These are phyloP conservation scores for Syncephalastrum sp. DNA, from an alignment of 371 early-diverging fungal species.

Conservation along the genomic window DNA sequence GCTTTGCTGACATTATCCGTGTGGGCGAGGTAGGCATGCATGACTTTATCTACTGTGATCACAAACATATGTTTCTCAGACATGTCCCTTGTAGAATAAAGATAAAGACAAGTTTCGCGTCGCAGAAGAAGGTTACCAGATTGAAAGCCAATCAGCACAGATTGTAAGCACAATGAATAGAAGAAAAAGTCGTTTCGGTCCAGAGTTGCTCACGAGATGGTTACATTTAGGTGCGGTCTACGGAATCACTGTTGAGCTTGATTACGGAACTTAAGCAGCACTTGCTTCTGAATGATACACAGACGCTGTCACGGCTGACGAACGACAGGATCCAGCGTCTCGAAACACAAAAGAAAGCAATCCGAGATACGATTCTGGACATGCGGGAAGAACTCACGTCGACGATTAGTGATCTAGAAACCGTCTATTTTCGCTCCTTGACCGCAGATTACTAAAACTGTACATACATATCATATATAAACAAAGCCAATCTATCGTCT, in stretches of 20 bases:
- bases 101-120: conserved; percentile 72
- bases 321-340: conserved; percentile 29
- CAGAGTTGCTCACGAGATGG: background rate
- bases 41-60: background rate
- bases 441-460: conserved; percentile 15
- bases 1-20: conserved; percentile 62
- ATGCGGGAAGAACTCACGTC: conserved; percentile 36
- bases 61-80: background rate
- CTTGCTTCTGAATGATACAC: conserved; percentile 66
- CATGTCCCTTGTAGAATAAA: conserved; percentile 27
- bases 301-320: conserved; percentile 53
- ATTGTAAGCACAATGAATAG: conserved; percentile 45
- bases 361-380: conserved; percentile 25
- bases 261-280: conserved; percentile 70
- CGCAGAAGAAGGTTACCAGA: conserved; percentile 72
- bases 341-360: conserved; percentile 26
- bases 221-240: conserved; percentile 50
- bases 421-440: conserved; percentile 42
- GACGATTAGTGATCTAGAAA: conserved; percentile 43
- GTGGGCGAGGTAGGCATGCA: conserved; percentile 51
- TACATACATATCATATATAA: conserved; percentile 1
- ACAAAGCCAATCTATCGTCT: background rate
- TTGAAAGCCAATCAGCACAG: conserved; percentile 70
- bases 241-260: conserved; percentile 63
- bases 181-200: background rate